Evolutionary conservation across 345 rosid species (phyloP).

Genomic region (Isatis tinctoria): DNA sequence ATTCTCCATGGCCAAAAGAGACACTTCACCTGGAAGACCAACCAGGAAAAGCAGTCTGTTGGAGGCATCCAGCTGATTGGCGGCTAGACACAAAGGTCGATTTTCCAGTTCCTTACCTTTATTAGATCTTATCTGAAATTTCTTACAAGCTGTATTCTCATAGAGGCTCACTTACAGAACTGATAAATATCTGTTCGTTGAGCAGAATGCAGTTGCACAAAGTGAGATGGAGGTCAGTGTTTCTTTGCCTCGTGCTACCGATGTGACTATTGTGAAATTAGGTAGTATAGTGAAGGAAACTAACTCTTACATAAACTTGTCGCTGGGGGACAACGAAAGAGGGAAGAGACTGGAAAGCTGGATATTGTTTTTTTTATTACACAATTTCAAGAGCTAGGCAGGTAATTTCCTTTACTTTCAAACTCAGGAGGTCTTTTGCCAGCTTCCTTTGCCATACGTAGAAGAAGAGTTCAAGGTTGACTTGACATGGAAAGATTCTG

Average conservation of each 20-base stretch:
- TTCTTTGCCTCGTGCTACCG: constrained; percentile 10
- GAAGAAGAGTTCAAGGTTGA: constrained; percentile 89
- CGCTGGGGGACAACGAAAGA: neutral
- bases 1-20: constrained; percentile 75
- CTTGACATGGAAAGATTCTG: constrained; percentile 50
- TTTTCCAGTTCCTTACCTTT: constrained; percentile 46
- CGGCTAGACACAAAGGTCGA: constrained; percentile 66
- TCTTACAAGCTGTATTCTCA: constrained; percentile 5
- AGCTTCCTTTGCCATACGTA: constrained; percentile 73
- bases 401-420: neutral
- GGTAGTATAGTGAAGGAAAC: constrained; percentile 12
- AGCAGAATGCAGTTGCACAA: constrained; percentile 65
- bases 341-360: constrained; percentile 8
- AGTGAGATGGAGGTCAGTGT: constrained; percentile 73
- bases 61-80: constrained; percentile 90
- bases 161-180: constrained; percentile 71
- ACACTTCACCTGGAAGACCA: constrained; percentile 52
- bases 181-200: constrained; percentile 62
- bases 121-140: constrained; percentile 6
- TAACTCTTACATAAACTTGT: neutral
- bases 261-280: neutral
- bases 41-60: constrained; percentile 71
- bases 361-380: neutral
- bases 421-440: constrained; percentile 65
- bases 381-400: neutral